Evolutionary conservation across 2,329 filamentous ascomycete genomes (phyloP).

Genomic region (Aaosphaeria arxii): DNA sequence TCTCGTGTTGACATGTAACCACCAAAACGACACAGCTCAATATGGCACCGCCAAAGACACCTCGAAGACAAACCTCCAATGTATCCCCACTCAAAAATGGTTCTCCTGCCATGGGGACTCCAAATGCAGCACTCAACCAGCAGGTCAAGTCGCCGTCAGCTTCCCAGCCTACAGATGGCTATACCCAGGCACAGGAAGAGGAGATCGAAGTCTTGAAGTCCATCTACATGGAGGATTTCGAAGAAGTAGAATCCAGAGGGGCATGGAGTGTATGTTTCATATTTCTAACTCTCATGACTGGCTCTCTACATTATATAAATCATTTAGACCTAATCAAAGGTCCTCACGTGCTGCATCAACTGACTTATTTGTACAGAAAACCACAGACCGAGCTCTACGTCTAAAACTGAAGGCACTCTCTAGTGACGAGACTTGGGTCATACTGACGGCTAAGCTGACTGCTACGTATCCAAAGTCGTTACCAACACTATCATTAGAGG

Average conservation of each 20-base stretch:
- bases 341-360: background rate
- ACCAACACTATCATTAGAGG: slow-evolving; percentile 68
- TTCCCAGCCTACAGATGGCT: slow-evolving; percentile 53
- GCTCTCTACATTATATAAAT: background rate
- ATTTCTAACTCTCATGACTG: background rate
- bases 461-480: slow-evolving; percentile 87
- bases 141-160: slow-evolving; percentile 29
- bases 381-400: slow-evolving; percentile 75
- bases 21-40: slow-evolving; percentile 35
- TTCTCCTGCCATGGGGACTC: slow-evolving; percentile 17
- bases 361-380: slow-evolving; percentile 55
- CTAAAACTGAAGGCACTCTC: slow-evolving; percentile 72
- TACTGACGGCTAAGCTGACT: slow-evolving; percentile 76
- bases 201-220: slow-evolving; percentile 82
- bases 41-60: slow-evolving; percentile 48
- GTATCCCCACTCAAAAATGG: slow-evolving; percentile 27
- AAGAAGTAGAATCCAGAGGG: slow-evolving; percentile 65
- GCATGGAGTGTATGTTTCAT: slow-evolving; percentile 75
- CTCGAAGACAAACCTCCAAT: slow-evolving; percentile 38
- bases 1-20: slow-evolving; percentile 28
- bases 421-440: slow-evolving; percentile 68
- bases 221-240: slow-evolving; percentile 87
- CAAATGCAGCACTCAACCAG: slow-evolving; percentile 25
- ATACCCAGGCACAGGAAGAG: slow-evolving; percentile 81
- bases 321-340: background rate